Percentiles rank a stretch among this genome's conserved stretches.
Evolutionary conservation across 2,329 filamentous ascomycete genomes (phyloP).

Genomic region (Trichophyton benhamiae): DNA sequence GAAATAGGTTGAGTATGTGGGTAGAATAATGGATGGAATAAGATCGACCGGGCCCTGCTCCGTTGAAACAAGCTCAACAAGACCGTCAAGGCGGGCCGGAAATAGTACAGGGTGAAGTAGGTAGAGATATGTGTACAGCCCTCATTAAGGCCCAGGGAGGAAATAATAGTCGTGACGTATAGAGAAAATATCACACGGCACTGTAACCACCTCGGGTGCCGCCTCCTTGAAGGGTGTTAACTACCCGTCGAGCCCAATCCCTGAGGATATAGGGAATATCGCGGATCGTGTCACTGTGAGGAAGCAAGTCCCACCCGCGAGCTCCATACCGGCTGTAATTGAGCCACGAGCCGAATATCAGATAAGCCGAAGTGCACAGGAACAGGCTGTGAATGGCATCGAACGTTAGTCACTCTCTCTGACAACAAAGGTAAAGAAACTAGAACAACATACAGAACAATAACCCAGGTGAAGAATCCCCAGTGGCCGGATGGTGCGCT

Average conservation of each 20-base stretch:
- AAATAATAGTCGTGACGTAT: neutral
- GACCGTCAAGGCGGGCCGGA: neutral
- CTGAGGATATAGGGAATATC: conserved; percentile 86
- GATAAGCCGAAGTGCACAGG: conserved; percentile 71
- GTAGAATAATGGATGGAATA: neutral
- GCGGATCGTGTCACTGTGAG: conserved; percentile 81
- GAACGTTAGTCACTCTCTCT: neutral
- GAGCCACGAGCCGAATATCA: conserved; percentile 97
- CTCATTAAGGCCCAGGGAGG: neutral
- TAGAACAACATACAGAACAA: conserved; percentile 60
- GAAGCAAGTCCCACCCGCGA: conserved; percentile 85
- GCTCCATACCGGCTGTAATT: conserved; percentile 97
- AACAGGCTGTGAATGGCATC: conserved; percentile 52
- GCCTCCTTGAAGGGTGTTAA: conserved; percentile 72
- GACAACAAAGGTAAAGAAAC: neutral
- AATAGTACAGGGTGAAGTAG: neutral
- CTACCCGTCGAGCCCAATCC: conserved; percentile 68
- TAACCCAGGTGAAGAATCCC: conserved; percentile 97
- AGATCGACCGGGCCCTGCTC: neutral
- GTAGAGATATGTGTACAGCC: neutral
- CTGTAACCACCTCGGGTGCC: conserved; percentile 86
- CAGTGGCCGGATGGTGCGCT: conserved; percentile 47
- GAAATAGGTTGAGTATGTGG: neutral
- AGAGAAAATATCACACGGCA: conserved; percentile 53
- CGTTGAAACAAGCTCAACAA: neutral